Conservation (phyloP, 352 stramenopile species). For the Pythium utonaiense region DNA sequence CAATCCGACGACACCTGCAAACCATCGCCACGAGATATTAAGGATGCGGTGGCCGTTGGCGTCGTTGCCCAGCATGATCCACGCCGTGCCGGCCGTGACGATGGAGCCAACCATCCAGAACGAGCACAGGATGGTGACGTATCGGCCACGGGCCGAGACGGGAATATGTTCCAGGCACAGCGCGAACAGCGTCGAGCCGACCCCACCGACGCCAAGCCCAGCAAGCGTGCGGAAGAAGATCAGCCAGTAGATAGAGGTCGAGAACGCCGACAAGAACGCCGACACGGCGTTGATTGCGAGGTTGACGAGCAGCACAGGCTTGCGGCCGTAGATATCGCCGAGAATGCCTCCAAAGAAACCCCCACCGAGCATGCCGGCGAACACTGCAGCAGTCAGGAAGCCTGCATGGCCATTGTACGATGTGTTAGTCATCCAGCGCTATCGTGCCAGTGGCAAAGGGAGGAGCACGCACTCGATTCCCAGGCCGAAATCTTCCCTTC, state of each 20-base stretch:
- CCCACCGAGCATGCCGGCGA: constrained; percentile 85
- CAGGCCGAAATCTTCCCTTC: constrained; percentile 64
- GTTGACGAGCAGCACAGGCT: constrained; percentile 68
- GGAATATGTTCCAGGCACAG: constrained; percentile 86
- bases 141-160: constrained; percentile 56
- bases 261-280: constrained; percentile 73
- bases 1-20: constrained; percentile 67
- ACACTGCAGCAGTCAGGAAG: constrained; percentile 84
- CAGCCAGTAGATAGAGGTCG: constrained; percentile 63
- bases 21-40: constrained; percentile 79
- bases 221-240: constrained; percentile 72
- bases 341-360: constrained; percentile 70
- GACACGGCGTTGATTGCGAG: constrained; percentile 78
- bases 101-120: constrained; percentile 92
- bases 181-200: constrained; percentile 83
- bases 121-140: constrained; percentile 84
- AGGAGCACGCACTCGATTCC: constrained; percentile 54
- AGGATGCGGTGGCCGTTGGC: constrained; percentile 54
- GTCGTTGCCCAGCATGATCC: constrained; percentile 82
- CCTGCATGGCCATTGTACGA: constrained; percentile 41
- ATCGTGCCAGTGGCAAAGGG: background rate
- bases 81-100: constrained; percentile 73
- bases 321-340: constrained; percentile 80
- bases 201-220: constrained; percentile 74
- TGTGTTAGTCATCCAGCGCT: background rate